Base-by-base conservation (phyloP, 2,329 filamentous ascomycete species). In the Periglandula ipomoeae region DNA sequence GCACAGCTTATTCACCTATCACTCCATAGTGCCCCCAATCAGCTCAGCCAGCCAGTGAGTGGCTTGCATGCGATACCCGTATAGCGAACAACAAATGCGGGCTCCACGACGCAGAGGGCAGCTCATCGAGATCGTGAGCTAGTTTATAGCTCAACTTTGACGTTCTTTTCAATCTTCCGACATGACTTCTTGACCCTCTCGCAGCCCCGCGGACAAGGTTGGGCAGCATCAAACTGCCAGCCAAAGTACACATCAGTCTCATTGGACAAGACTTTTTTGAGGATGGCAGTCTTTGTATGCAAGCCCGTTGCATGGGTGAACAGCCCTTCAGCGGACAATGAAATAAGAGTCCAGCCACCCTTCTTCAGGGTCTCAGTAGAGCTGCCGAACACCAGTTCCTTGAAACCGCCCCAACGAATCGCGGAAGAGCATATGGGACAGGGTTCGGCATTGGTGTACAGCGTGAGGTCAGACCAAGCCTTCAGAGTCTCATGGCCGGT, bases 351-450 rank as follows among this genome's bases (percentile, higher is more conserved):
- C 75, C 76, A 80, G 5, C 75, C 75, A 34, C 66, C 59, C 32
- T 65, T 60, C 11, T 73, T 60, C 27, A 79, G 62, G 5, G 60
- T 65, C 22, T 70, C 63, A 50, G 77, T 74, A 23, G 65, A 70
- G 1, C 74, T 78, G 5, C 74, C 75, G 55, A 73, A 79, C 7
- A 80, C 67, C 56, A 75, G 76, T 60, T 79, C 76, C 34, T 63
- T 66, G 62, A 80, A 78, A 0, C 74, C 74, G 0, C 75, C 67
- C 73, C 74, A 79, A 2, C 74, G 70, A 52, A 79, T 77, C 0
- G 75, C 76, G 6, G 73, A 70, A 1, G 76, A 74, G 54, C 77
- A 81, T 72, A 79, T 81, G 6, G 75, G 72, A 58, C 76, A 80
- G 49, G 70, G 72, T 59, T 80, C 76, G 2, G 71, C 76, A 57